A percentile compares a stretch with the other conserved stretches of the same genome.
phyloP scores from a whole-genome alignment of 495 filamentous ascomycete species.

The Penicillium salamii region DNA sequence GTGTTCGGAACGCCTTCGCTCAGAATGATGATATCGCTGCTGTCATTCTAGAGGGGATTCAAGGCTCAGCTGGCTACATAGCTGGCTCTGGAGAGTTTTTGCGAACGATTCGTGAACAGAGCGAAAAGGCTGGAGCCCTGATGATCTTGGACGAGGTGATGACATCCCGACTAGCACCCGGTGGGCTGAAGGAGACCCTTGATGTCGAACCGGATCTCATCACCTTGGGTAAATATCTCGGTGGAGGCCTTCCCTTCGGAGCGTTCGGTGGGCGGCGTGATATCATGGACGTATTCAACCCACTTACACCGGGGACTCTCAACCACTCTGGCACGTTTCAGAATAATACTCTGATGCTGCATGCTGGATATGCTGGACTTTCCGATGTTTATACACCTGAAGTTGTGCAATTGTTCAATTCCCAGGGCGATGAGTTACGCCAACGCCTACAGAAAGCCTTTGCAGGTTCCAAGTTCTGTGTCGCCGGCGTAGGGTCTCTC shows the following conservation, averaged over 20 bases:
- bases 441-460: neutral
- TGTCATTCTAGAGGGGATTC: slow-evolving; percentile 56
- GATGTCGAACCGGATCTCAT: slow-evolving; percentile 51
- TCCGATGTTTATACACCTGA: slow-evolving; percentile 5
- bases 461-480: neutral
- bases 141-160: slow-evolving; percentile 12
- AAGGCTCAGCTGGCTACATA: slow-evolving; percentile 49
- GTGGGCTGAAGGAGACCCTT: slow-evolving; percentile 7
- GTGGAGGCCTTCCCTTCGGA: slow-evolving; percentile 57
- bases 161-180: slow-evolving; percentile 3
- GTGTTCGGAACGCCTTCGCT: slow-evolving; percentile 15
- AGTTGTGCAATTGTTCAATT: neutral
- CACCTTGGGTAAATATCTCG: slow-evolving; percentile 55
- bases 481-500: neutral
- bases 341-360: slow-evolving; percentile 53
- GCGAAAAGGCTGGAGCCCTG: neutral
- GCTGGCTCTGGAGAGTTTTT: slow-evolving; percentile 39
- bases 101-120: slow-evolving; percentile 16
- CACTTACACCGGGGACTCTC: slow-evolving; percentile 10
- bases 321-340: slow-evolving; percentile 66
- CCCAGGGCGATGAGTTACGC: neutral
- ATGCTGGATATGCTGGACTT: slow-evolving; percentile 4
- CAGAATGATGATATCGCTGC: slow-evolving; percentile 39
- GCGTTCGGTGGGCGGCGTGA: slow-evolving; percentile 54
- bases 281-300: slow-evolving; percentile 52